These are phyloP conservation scores for Sphaerobolus stellatus DNA, from an alignment of 1,284 basidiomycete species.

Conservation along the genomic window DNA sequence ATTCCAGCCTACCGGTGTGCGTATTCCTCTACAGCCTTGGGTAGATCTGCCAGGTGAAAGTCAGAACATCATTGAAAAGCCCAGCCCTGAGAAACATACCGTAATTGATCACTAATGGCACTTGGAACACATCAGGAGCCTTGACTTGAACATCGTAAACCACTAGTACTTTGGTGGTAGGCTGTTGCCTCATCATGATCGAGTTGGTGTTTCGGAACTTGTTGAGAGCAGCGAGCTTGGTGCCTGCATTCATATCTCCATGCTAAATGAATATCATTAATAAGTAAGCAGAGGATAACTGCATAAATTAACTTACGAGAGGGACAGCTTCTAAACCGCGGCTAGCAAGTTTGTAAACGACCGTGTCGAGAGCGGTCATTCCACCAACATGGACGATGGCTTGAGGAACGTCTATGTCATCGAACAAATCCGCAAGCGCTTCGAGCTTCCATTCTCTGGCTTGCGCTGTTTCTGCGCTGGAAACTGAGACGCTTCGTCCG, in stretches of 20 bases:
- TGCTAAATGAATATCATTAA: slow-evolving; percentile 47
- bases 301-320: slow-evolving; percentile 52
- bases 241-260: slow-evolving; percentile 81
- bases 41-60: slow-evolving; percentile 62
- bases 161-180: slow-evolving; percentile 74
- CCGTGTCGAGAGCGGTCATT: slow-evolving; percentile 79
- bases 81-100: slow-evolving; percentile 43
- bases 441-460: slow-evolving; percentile 98
- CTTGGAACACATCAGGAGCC: slow-evolving; percentile 82
- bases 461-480: slow-evolving; percentile 75
- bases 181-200: slow-evolving; percentile 54
- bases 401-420: slow-evolving; percentile 83
- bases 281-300: neutral
- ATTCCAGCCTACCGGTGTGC: slow-evolving; percentile 70
- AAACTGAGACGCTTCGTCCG: slow-evolving; percentile 67
- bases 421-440: slow-evolving; percentile 88
- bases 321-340: slow-evolving; percentile 84
- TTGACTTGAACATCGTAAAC: slow-evolving; percentile 92
- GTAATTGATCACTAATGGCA: slow-evolving; percentile 91
- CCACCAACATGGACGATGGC: slow-evolving; percentile 91
- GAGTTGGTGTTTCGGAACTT: slow-evolving; percentile 69
- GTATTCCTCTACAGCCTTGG: slow-evolving; percentile 94
- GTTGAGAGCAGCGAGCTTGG: slow-evolving; percentile 76
- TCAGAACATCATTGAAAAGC: slow-evolving; percentile 1
- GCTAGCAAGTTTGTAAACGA: slow-evolving; percentile 85